Conservation (phyloP, 768 basidiomycete species). For the Lentinula raphanica region DNA sequence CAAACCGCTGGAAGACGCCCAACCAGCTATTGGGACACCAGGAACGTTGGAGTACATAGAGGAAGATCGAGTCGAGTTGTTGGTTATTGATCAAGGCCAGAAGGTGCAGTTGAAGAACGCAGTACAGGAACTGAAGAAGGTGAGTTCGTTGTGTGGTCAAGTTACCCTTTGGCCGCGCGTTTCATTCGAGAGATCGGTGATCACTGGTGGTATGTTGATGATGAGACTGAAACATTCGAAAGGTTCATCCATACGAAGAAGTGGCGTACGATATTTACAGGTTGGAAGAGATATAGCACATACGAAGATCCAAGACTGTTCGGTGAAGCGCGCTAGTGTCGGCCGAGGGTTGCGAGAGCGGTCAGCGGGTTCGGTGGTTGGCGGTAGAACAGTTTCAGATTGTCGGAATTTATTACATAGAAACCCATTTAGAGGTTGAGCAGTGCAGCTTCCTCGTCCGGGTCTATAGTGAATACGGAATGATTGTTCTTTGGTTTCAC, state of each 20-base stretch:
- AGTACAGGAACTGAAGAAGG: conserved; percentile 4
- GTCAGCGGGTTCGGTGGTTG: too few species aligned
- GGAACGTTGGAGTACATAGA: conserved; percentile 44
- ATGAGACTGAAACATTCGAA: not conserved
- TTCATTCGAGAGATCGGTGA: too few species aligned
- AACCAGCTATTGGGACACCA: conserved; percentile 36
- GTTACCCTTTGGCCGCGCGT: not conserved
- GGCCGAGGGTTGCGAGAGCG: too few species aligned
- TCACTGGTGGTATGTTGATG: too few species aligned
- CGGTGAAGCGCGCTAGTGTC: too few species aligned
- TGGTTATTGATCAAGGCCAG: conserved; percentile 5
- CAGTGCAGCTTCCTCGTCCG: conserved; percentile 5
- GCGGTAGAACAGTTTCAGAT: too few species aligned
- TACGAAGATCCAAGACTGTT: too few species aligned
- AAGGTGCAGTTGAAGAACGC: conserved; percentile 4
- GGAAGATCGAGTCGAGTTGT: conserved; percentile 15
- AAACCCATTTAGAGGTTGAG: not conserved
- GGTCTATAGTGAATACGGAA: conserved; percentile 40
- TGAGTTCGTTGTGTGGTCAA: not conserved
- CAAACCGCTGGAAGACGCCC: conserved; percentile 33
- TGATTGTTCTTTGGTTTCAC: conserved; percentile 49
- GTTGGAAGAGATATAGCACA: conserved; percentile 22
- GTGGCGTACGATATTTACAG: conserved; percentile 8
- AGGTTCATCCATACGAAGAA: conserved; percentile 8
- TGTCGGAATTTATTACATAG: not conserved